phyloP scores from a whole-genome alignment of 2,329 filamentous ascomycete genomes.

The Ceratocystis lukuohia region DNA sequence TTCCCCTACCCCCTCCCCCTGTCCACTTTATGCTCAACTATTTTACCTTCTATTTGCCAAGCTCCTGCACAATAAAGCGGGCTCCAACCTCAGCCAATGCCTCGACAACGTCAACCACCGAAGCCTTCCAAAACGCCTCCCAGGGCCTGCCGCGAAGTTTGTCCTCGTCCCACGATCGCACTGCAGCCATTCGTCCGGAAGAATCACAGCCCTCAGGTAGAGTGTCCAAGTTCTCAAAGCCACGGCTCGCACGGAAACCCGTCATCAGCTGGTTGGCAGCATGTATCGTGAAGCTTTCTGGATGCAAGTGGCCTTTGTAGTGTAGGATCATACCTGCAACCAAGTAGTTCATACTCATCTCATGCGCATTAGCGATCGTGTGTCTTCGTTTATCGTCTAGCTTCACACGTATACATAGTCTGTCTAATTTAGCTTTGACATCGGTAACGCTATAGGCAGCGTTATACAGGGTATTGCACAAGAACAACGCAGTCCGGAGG shows the following conservation, averaged over 20 bases:
- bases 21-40: not conserved
- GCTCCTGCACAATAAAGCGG: constrained; percentile 31
- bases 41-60: constrained; percentile 23
- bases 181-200: too few relatives aligned
- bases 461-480: constrained; percentile 40
- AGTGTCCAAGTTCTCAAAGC: constrained; percentile 11
- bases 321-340: not conserved
- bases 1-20: not conserved
- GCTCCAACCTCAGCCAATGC: constrained; percentile 35
- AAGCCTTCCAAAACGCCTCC: constrained; percentile 36
- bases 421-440: constrained; percentile 5
- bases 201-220: not conserved
- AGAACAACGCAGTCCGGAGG: constrained; percentile 37
- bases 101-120: constrained; percentile 36
- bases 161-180: constrained; percentile 21
- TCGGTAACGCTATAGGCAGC: constrained; percentile 31
- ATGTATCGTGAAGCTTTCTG: constrained; percentile 21
- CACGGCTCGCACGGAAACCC: constrained; percentile 30
- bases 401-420: constrained; percentile 15
- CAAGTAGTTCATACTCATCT: constrained; percentile 34
- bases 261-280: constrained; percentile 35
- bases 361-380: not conserved
- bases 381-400: constrained; percentile 21
- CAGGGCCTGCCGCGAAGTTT: constrained; percentile 31
- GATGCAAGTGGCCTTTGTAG: constrained; percentile 31